Base-by-base conservation (phyloP, 495 filamentous ascomycete species). In the Aspergillus wentii region DNA sequence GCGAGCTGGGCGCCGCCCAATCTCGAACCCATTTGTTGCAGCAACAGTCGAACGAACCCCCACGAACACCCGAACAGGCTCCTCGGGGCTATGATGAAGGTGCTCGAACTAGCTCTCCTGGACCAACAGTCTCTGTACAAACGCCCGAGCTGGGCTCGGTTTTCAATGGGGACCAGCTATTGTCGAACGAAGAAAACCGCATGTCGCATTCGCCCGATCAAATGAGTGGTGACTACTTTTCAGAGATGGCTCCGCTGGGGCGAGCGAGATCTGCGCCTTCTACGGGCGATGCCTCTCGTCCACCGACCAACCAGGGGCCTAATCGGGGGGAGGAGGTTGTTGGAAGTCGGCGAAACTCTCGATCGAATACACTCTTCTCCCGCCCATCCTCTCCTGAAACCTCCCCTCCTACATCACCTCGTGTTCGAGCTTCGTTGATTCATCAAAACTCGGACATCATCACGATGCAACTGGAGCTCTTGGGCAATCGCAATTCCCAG, bases 391-490 rank as follows among this genome's bases (percentile, higher is more conserved):
- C 64, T 25, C 59, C 68, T 16, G 60, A 56, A 29, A 61, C 59
- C 11, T 68, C 66, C n/a, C 66, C 65, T 1, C 62, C 61, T 17
- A 61, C 56, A n/a, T 72, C 68, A 10, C 68, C 68, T 35, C 66
- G 54, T 7, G 59, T 72, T 16, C 54, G 68, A 17, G 66, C 68
- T 11, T 70, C 67, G 1, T 47, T 72, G 26, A 62, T 70, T 16
- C 65, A 70, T 38, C 64, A 69, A 20, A 62, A 64, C 29, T 62
- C 68, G 4, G 65, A 71, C 36, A 54, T 69, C n/a, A 69, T 70
- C 36, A 70, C 68, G 4, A 72, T 71, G 68, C 65, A 72, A 32
- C 37, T 72, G 16, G 67, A 69, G 30, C 43, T 72, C 1, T 35
- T 68, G 22, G 53, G 52, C 2, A 67, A 61, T 37, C 65, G 48